These are phyloP conservation scores for Venturia carpophila DNA, from an alignment of 2,329 filamentous ascomycete genomes.

Conservation along the genomic window DNA sequence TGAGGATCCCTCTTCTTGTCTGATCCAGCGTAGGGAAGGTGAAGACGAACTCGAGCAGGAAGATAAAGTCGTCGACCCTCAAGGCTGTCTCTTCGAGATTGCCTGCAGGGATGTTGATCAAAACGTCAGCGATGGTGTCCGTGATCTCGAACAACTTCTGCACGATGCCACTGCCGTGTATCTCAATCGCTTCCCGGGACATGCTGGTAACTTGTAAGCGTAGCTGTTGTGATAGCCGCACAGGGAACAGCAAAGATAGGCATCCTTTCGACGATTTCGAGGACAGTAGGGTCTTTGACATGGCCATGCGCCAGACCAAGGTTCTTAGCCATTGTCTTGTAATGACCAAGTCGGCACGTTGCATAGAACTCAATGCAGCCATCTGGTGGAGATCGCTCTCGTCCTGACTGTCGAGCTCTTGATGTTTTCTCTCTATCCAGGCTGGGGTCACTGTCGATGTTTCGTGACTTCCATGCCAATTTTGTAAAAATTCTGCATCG, in stretches of 20 bases:
- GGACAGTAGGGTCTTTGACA: slow-evolving; percentile 40
- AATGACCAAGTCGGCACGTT: slow-evolving; percentile 44
- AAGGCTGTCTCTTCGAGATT: slow-evolving; percentile 37
- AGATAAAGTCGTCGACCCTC: slow-evolving; percentile 47
- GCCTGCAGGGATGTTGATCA: slow-evolving; percentile 44
- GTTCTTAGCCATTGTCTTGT: slow-evolving; percentile 44
- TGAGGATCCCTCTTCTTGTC: slow-evolving; percentile 39
- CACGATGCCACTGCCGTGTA: slow-evolving; percentile 50
- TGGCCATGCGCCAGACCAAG: slow-evolving; percentile 43
- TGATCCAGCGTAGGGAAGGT: slow-evolving; percentile 40
- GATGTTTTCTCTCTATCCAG: slow-evolving; percentile 41
- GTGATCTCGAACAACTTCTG: slow-evolving; percentile 55
- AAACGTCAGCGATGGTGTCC: slow-evolving; percentile 51
- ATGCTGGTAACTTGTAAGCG: slow-evolving; percentile 37
- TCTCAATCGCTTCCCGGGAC: slow-evolving; percentile 41
- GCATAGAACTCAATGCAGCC: slow-evolving; percentile 35
- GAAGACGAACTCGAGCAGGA: slow-evolving; percentile 45
- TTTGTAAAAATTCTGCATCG: slow-evolving; percentile 37
- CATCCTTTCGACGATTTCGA: slow-evolving; percentile 24
- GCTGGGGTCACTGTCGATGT: slow-evolving; percentile 30
- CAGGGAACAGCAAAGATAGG: slow-evolving; percentile 39
- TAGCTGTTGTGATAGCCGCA: slow-evolving; percentile 38
- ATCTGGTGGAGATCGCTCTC: slow-evolving; percentile 23
- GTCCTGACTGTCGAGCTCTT: slow-evolving; percentile 33
- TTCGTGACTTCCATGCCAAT: slow-evolving; percentile 36